These are phyloP conservation scores for Margaritispora aquatica DNA, from an alignment of 495 filamentous ascomycete genomes.

Conservation along the genomic window DNA sequence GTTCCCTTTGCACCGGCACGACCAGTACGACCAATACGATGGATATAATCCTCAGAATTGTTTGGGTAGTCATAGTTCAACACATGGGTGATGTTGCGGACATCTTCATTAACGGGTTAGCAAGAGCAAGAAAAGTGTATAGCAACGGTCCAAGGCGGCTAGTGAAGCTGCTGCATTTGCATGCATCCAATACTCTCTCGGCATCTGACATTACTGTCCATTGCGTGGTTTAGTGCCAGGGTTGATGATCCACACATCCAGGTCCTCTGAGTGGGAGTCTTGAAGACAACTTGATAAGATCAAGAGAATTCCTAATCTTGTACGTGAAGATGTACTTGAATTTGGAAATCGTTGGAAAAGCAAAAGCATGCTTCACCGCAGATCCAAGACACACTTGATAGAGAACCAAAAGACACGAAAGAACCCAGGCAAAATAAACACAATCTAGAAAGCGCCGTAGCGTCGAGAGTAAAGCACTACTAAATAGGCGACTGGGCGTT, in stretches of 20 bases:
- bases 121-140: conserved; percentile 46
- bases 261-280: conserved; percentile 57
- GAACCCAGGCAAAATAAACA: conserved; percentile 78
- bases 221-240: conserved; percentile 39
- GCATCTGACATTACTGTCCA: conserved; percentile 23
- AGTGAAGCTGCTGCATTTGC: conserved; percentile 25
- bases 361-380: conserved; percentile 66
- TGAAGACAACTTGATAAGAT: conserved; percentile 59
- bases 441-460: conserved; percentile 68
- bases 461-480: conserved; percentile 88
- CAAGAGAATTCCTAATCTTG: conserved; percentile 68
- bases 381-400: conserved; percentile 79
- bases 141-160: conserved; percentile 51
- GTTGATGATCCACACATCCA: conserved; percentile 51
- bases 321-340: conserved; percentile 63
- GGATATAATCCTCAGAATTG: conserved; percentile 99
- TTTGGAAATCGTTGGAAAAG: conserved; percentile 67
- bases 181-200: conserved; percentile 31
- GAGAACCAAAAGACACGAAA: conserved; percentile 73
- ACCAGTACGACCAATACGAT: conserved; percentile 96
- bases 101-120: conserved; percentile 92
- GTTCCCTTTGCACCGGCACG: conserved; percentile 90
- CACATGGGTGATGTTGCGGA: conserved; percentile 99
- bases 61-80: conserved; percentile 99
- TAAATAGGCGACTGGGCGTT: conserved; percentile 65